Evolutionary conservation across 225 moss, liverwort and hornwort genomes (phyloP).

Genomic region (Pseudisothecium myosuroides): DNA sequence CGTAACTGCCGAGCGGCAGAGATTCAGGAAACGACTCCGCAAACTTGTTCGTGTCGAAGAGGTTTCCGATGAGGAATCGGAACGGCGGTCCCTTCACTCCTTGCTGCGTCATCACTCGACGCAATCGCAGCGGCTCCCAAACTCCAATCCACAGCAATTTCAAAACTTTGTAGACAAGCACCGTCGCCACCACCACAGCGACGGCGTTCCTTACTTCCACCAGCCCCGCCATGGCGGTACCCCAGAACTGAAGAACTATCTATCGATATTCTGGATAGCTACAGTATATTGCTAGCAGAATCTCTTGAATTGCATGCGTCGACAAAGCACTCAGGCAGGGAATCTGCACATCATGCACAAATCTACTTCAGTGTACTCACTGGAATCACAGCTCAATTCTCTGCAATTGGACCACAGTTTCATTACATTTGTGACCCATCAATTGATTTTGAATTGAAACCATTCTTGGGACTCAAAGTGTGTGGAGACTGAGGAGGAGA

Average conservation of each 20-base stretch:
- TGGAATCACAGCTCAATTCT: neutral
- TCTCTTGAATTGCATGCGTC: neutral
- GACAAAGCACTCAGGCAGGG: neutral
- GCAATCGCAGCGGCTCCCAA: neutral
- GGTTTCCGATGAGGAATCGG: neutral
- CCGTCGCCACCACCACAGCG: neutral
- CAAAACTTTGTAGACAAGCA: neutral
- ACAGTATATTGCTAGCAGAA: neutral
- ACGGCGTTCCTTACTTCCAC: neutral
- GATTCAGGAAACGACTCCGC: neutral
- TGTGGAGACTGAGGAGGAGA: neutral
- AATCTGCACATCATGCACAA: neutral
- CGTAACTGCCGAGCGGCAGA: neutral
- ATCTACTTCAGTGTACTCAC: neutral
- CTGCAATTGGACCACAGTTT: neutral
- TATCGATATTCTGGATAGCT: neutral
- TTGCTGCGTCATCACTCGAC: neutral
- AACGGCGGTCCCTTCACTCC: neutral
- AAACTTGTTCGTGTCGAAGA: neutral
- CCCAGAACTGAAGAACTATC: no score
- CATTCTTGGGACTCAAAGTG: neutral
- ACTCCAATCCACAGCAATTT: neutral
- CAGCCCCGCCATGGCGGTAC: neutral
- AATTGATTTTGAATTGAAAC: neutral
- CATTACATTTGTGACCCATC: neutral